These are phyloP conservation scores for Henckelia pumila DNA, from an alignment of 257 asterid genomes.

Conservation along the genomic window DNA sequence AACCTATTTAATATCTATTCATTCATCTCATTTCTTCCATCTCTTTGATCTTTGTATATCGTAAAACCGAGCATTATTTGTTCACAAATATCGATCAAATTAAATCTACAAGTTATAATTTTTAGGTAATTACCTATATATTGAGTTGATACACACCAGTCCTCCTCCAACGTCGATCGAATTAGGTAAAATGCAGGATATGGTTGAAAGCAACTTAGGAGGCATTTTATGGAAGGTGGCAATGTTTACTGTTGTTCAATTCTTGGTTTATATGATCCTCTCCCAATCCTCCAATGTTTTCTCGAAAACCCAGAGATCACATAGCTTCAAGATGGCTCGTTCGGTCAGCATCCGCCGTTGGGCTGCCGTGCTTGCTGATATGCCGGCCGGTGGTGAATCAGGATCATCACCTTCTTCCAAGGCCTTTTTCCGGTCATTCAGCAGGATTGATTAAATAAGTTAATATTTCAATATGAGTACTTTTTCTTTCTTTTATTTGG, in stretches of 20 bases:
- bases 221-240: conserved; percentile 41
- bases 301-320: conserved; percentile 40
- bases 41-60: too few relatives aligned
- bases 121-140: too few relatives aligned
- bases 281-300: conserved; percentile 51
- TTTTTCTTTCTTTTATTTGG: not conserved
- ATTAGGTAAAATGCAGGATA: conserved; percentile 30
- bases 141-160: too few relatives aligned
- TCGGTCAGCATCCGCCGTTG: conserved; percentile 64
- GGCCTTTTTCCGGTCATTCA: conserved; percentile 25
- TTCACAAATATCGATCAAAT: too few relatives aligned
- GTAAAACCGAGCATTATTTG: not conserved
- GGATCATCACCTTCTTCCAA: conserved; percentile 33
- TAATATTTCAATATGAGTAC: not conserved
- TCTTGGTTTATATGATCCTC: conserved; percentile 51
- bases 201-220: conserved; percentile 24
- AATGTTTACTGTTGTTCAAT: conserved; percentile 46
- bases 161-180: too few relatives aligned
- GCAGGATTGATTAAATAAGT: conserved; percentile 10
- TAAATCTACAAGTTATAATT: too few relatives aligned
- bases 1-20: not conserved
- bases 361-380: conserved; percentile 56
- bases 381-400: conserved; percentile 51
- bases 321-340: conserved; percentile 40
- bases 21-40: too few relatives aligned